phyloP scores from a whole-genome alignment of 148 eudicot genomes.

The Amaranthus cruentus region DNA sequence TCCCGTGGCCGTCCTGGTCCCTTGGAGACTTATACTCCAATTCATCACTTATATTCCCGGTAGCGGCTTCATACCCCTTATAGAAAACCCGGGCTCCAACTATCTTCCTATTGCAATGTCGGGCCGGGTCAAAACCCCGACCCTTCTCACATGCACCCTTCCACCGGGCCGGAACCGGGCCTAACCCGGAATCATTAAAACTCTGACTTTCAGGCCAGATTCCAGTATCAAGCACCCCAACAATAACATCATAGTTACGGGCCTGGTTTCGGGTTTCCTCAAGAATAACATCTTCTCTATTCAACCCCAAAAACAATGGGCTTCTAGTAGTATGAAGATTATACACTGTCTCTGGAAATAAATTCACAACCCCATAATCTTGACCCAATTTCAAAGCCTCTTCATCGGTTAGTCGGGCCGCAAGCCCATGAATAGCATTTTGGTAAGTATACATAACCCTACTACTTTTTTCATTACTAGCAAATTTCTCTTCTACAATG shows the following conservation, averaged over 20 bases:
- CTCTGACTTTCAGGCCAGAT: constrained; percentile 96
- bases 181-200: constrained; percentile 63
- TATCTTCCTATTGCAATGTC: constrained; percentile 61
- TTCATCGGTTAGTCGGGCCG: constrained; percentile 52
- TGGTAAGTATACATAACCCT: constrained; percentile 65
- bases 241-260: constrained; percentile 52
- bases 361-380: constrained; percentile 42
- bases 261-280: constrained; percentile 14
- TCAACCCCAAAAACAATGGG: constrained; percentile 74
- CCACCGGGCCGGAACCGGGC: constrained; percentile 60
- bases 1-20: constrained; percentile 90
- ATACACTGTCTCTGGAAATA: constrained; percentile 55
- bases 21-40: constrained; percentile 71
- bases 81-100: constrained; percentile 76
- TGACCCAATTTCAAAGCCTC: constrained; percentile 40
- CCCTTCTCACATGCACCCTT: constrained; percentile 70
- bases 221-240: constrained; percentile 88
- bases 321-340: constrained; percentile 78
- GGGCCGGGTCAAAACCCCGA: constrained; percentile 41
- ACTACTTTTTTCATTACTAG: constrained; percentile 16
- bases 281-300: constrained; percentile 19
- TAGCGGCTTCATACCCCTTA: constrained; percentile 71
- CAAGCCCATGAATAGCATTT: constrained; percentile 76
- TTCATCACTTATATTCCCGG: constrained; percentile 61
- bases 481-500: constrained; percentile 14